Evolutionary conservation across 805 yeast species (phyloP).

Genomic region (Cyberlindnera petersonii): DNA sequence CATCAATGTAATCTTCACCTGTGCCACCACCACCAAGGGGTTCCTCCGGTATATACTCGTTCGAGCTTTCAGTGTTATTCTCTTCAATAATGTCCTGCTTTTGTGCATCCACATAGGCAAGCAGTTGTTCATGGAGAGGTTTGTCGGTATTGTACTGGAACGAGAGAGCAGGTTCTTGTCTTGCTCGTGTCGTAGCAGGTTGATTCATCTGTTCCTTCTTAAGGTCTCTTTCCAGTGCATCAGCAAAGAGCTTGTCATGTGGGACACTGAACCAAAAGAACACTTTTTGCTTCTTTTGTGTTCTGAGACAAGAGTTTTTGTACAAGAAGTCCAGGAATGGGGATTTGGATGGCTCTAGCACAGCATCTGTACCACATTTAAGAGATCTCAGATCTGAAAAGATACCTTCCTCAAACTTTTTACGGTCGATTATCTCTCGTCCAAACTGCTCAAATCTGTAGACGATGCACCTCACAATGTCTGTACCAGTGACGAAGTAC

Average conservation of each 20-base stretch:
- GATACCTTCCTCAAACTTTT: slow-evolving; percentile 95
- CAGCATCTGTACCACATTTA: slow-evolving; percentile 83
- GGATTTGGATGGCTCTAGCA: slow-evolving; percentile 82
- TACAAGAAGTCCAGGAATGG: slow-evolving; percentile 79
- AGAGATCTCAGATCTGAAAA: slow-evolving; percentile 85
- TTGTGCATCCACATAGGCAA: slow-evolving; percentile 36
- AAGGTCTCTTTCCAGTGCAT: slow-evolving; percentile 88
- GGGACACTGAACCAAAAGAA: slow-evolving; percentile 96
- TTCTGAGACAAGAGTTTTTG: slow-evolving; percentile 81
- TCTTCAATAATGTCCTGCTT: slow-evolving; percentile 8
- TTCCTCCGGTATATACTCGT: too few relatives aligned
- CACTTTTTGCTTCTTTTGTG: slow-evolving; percentile 95
- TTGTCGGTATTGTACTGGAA: slow-evolving; percentile 58
- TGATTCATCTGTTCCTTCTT: slow-evolving; percentile 66
- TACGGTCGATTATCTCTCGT: slow-evolving; percentile 74
- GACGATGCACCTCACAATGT: slow-evolving; percentile 87
- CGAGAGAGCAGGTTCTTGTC: slow-evolving; percentile 73
- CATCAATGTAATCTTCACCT: background rate
- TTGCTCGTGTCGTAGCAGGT: slow-evolving; percentile 67
- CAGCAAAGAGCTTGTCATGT: slow-evolving; percentile 87
- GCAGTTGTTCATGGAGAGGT: slow-evolving; percentile 53
- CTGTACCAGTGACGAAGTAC: slow-evolving; percentile 92
- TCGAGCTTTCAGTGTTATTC: background rate
- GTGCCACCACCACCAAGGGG: too few relatives aligned
- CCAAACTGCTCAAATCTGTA: slow-evolving; percentile 91